phyloP scores from a whole-genome alignment of 1,139 yeast genomes.

The Meyerozyma elateridarum region DNA sequence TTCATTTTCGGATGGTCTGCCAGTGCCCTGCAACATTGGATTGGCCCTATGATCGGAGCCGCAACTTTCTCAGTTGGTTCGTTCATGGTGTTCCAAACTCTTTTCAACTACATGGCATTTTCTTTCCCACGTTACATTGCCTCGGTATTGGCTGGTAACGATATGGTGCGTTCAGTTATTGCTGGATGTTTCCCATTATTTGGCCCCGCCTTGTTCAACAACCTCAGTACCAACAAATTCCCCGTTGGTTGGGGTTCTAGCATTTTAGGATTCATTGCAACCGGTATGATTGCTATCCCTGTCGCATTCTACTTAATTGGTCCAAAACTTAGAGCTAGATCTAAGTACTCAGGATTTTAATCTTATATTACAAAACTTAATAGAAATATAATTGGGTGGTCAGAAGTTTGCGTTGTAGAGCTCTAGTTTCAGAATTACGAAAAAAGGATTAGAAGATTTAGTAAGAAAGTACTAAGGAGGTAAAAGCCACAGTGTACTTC shows the following conservation, averaged over 20 bases:
- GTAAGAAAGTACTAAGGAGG: too few relatives aligned
- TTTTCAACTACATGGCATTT: slow-evolving; percentile 54
- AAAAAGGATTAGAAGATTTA: too few relatives aligned
- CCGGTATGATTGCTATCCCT: slow-evolving; percentile 63
- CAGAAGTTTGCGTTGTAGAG: too few relatives aligned
- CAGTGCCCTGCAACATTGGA: slow-evolving; percentile 26
- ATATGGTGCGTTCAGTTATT: slow-evolving; percentile 22
- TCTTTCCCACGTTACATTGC: slow-evolving; percentile 43
- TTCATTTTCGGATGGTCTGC: slow-evolving; percentile 33
- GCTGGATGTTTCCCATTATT: slow-evolving; percentile 31
- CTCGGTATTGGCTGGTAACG: slow-evolving; percentile 29
- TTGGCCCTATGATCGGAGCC: slow-evolving; percentile 28
- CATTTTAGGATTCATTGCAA: slow-evolving; percentile 50
- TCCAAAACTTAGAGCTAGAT: slow-evolving; percentile 34
- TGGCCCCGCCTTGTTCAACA: slow-evolving; percentile 42
- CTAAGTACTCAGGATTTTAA: slow-evolving; percentile 41
- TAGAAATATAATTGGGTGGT: too few relatives aligned
- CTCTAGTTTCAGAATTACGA: too few relatives aligned
- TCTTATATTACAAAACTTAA: too few relatives aligned
- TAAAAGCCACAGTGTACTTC: too few relatives aligned
- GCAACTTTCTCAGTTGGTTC: slow-evolving; percentile 25
- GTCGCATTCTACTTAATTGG: slow-evolving; percentile 34
- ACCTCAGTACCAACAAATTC: slow-evolving; percentile 25
- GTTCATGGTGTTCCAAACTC: slow-evolving; percentile 27
- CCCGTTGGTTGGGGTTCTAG: slow-evolving; percentile 66